Conservation (phyloP, 2,329 filamentous ascomycete species). For the Botrytis pseudocinerea region DNA sequence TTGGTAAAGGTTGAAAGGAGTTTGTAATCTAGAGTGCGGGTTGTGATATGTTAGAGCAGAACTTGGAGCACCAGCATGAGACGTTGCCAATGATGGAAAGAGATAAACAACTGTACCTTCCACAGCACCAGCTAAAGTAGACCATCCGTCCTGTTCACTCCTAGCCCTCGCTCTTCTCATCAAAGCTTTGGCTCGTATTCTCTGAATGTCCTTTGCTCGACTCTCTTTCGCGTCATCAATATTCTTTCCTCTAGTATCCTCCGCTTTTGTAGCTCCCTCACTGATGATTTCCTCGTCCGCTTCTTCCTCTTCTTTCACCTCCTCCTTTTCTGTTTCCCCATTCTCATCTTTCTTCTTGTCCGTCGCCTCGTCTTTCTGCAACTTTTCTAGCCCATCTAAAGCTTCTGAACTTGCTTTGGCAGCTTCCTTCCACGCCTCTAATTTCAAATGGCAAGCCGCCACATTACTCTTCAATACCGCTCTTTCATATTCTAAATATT, state of each 20-base stretch:
- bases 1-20: conserved; percentile 58
- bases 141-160: conserved; percentile 73
- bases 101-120: conserved; percentile 44
- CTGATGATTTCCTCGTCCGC: conserved; percentile 63
- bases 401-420: conserved; percentile 71
- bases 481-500: conserved; percentile 83
- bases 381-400: conserved; percentile 68
- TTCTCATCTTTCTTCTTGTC: conserved; percentile 42
- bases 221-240: conserved; percentile 62
- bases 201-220: conserved; percentile 76
- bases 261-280: conserved; percentile 55
- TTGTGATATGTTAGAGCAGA: background rate
- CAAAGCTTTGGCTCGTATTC: conserved; percentile 80
- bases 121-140: conserved; percentile 72
- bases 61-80: background rate
- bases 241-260: conserved; percentile 37
- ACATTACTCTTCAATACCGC: conserved; percentile 88
- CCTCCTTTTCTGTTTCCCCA: conserved; percentile 54
- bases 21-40: conserved; percentile 65
- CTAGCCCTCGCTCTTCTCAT: conserved; percentile 52
- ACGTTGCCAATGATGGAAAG: background rate
- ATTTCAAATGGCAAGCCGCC: conserved; percentile 82
- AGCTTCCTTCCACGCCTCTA: conserved; percentile 82
- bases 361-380: conserved; percentile 46
- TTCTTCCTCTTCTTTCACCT: conserved; percentile 44